Base-by-base conservation (phyloP, 2,329 filamentous ascomycete genomes). In the Fusarium transvaalense region DNA sequence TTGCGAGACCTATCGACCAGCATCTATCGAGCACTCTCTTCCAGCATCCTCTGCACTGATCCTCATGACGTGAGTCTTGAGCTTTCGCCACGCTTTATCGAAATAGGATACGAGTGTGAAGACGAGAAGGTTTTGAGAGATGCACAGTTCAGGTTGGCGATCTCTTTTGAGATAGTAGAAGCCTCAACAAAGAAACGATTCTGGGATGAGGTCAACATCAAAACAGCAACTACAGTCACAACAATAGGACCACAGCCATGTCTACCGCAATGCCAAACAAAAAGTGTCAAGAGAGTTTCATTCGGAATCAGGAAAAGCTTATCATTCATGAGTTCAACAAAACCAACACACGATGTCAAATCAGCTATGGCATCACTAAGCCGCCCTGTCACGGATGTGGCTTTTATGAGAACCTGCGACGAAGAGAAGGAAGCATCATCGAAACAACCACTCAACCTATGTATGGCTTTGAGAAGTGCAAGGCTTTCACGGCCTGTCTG, bases 201-300 rank as follows among this genome's bases (percentile, higher is more conserved):
- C 1, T 67, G 59, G 65, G 54, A 64, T 1, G 65, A 67, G 8
- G 53, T 68, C 1, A 46, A 32, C 5, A 54, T 68, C 19, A 68
- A 60, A 13, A 37, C 50, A 8, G 5, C 14, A 8, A 9, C 15
- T 4, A 6, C 21, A 6, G 2, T 3, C 8, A 19, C 17, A 5
- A 6, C 4, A 3, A 42, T 1, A 17, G 3, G 2, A 19, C 6
- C n/a, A 3, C 21, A 15, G 1, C 25, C 14, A 29, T 9, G 1
- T 10, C 13, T 17, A 19, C 9, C 39, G 10, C 19, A 32, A 0
- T 4, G 7, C 6, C 19, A 43, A 8, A 21, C 13, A 3, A 43
- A 42, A 5, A 25, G 14, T 3, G 5, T 2, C 4, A 61, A 61
- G 5, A 13, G 21, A 1, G 27, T 46, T 9, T 45, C 41, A 7